phyloP scores from a whole-genome alignment of 441 rosid genomes.

The Adansonia rubrostipa region DNA sequence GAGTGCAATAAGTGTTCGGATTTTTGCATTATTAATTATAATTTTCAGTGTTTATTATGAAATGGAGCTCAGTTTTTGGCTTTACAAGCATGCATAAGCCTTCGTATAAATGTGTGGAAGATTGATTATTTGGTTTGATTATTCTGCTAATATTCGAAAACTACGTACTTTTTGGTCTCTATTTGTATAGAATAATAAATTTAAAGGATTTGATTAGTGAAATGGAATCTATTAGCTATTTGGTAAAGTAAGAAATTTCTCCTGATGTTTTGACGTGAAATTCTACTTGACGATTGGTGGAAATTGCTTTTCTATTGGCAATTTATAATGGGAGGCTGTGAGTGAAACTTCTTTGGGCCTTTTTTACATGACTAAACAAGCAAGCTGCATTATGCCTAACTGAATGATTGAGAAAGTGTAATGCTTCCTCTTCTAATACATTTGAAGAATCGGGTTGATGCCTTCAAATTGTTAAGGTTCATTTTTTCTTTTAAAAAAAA shows the following conservation, averaged over 20 bases:
- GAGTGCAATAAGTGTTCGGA: slow-evolving; percentile 10
- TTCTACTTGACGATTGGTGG: neutral
- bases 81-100: slow-evolving; percentile 4
- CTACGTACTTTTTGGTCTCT: neutral
- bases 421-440: neutral
- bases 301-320: neutral
- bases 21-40: neutral
- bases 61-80: slow-evolving; percentile 1
- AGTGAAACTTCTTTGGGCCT: neutral
- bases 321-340: neutral
- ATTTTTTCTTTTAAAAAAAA: neutral
- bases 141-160: neutral
- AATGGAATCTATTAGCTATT: neutral
- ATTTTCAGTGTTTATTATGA: slow-evolving; percentile 3
- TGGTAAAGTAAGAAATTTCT: neutral
- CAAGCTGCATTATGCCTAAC: neutral
- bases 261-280: neutral
- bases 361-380: neutral
- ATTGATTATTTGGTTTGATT: neutral
- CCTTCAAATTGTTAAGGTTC: neutral
- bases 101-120: neutral
- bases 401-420: neutral
- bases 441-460: neutral
- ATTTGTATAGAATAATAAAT: neutral
- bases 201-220: neutral